Evolutionary conservation across 2,329 filamentous ascomycete species (phyloP).

Genomic region (Xylaria polymorpha): DNA sequence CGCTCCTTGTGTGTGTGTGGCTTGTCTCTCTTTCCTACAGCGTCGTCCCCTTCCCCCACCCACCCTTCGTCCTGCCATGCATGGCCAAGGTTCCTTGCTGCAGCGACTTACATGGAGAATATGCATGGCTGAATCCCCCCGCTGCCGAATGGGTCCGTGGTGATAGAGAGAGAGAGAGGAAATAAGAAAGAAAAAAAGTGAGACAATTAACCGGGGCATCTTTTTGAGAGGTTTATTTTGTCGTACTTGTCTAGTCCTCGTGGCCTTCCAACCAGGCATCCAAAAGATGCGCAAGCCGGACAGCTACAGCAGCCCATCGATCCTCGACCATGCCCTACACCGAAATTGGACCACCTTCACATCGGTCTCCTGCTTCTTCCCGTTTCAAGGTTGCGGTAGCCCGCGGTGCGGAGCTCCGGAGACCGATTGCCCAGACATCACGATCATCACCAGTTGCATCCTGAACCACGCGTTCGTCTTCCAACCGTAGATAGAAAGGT

Average conservation of each 20-base stretch:
- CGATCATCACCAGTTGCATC: conserved; percentile 6
- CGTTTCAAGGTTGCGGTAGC: conserved; percentile 23
- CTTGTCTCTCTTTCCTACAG: conserved; percentile 3
- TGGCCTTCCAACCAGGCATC: conserved; percentile 7
- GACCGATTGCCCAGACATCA: conserved; percentile 9
- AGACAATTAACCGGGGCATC: conserved; percentile 33
- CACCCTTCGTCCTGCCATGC: conserved; percentile 35
- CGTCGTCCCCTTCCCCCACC: conserved; percentile 12
- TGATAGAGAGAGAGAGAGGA: conserved; percentile 17
- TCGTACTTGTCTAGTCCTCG: conserved; percentile 16
- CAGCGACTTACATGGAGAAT: conserved; percentile 29
- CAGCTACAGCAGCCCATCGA: conserved; percentile 26
- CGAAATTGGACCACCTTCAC: conserved; percentile 27
- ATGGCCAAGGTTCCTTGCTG: conserved; percentile 35
- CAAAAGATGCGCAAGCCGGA: conserved; percentile 24
- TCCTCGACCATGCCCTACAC: conserved; percentile 27
- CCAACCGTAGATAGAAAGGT: conserved; percentile 3
- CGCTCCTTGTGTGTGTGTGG: conserved; percentile 15
- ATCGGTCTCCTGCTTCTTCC: conserved; percentile 25
- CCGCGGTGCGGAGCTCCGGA: conserved; percentile 33
- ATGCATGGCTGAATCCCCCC: conserved; percentile 39
- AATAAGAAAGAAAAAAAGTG: conserved; percentile 16
- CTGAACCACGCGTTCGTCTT: conserved; percentile 13
- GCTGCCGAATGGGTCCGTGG: conserved; percentile 22
- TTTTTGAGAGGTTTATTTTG: conserved; percentile 1